Base-by-base conservation (phyloP, 164 flowering plant species). In the Litsea cubeba region DNA sequence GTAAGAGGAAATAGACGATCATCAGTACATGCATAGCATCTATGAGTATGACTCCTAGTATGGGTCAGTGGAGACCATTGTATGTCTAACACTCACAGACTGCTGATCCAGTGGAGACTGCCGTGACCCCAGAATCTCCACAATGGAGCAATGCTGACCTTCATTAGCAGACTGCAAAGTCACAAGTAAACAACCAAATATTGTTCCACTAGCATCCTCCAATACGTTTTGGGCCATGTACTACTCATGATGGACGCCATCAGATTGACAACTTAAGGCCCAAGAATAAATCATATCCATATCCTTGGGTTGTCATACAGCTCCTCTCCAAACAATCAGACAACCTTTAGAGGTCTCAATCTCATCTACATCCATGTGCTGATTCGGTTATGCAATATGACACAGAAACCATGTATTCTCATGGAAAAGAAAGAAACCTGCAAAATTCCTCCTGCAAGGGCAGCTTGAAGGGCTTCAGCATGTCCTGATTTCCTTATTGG, bases 401-500 rank as follows among this genome's bases (percentile, higher is more conserved):
- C 46, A 40, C 8, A 7, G 60, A 54, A 54, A 14, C 60, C 6
- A 54, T 54, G n/a, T 0, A 54, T 54, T 20, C 12, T 20, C 17
- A 54, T 30, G 28, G 50, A 54, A 26, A 14, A 74, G 51, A 74
- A 72, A 70, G 63, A 76, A 68, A 95, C 98, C 98, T 95, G 97
- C 72, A 93, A 77, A 78, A 88, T 76, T 76, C 98, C 98, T 3
- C 85, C 76, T 71, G 99, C 85, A 74, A 94, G 90, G 68, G 98
- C 98, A 75, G 86, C 94, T 82, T 88, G 94, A 77, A 96, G 97
- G 68, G 94, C 94, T 78, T 86, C 90, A 74, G 78, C 86, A 82
- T 96, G 99, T 76, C 98, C 99, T 17, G 88, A 54, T 84, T 85
- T 84, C 78, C 99, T 87, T 28, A 96, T 89, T 46, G 99, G 99